Percentiles rank a stretch among this genome's conserved stretches.
phyloP scores from a whole-genome alignment of 164 flowering plant genomes.

The Annona squamosa region DNA sequence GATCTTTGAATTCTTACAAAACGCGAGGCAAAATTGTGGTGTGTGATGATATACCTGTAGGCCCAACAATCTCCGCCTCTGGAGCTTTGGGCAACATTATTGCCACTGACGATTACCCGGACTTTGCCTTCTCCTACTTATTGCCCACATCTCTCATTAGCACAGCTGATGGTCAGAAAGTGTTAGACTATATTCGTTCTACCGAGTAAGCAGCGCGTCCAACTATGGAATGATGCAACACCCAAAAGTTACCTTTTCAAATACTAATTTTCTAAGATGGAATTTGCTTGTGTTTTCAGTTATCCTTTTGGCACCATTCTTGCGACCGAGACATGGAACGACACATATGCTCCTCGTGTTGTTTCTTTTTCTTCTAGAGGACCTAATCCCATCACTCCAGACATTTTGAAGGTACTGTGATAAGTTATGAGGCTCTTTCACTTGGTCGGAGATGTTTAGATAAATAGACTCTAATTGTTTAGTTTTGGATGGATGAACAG shows the following conservation, averaged over 20 bases:
- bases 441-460: background rate
- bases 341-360: slow-evolving; percentile 25
- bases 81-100: slow-evolving; percentile 32
- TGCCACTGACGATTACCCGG: slow-evolving; percentile 11
- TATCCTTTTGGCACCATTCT: slow-evolving; percentile 30
- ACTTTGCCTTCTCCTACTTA: slow-evolving; percentile 25
- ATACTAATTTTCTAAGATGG: background rate
- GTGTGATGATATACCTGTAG: slow-evolving; percentile 25
- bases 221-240: background rate
- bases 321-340: slow-evolving; percentile 17
- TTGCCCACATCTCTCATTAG: slow-evolving; percentile 31
- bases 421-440: background rate
- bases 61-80: slow-evolving; percentile 19
- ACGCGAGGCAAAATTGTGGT: slow-evolving; percentile 34
- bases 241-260: background rate
- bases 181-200: slow-evolving; percentile 31
- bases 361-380: slow-evolving; percentile 36
- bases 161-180: slow-evolving; percentile 18
- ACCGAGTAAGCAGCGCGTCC: slow-evolving; percentile 18
- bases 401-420: slow-evolving; percentile 29
- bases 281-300: slow-evolving; percentile 11
- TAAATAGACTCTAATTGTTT: background rate
- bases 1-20: slow-evolving; percentile 21
- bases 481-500: slow-evolving; percentile 14
- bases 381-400: slow-evolving; percentile 27